Evolutionary conservation across 2,329 filamentous ascomycete species (phyloP).

Genomic region (Fusarium camptoceras): DNA sequence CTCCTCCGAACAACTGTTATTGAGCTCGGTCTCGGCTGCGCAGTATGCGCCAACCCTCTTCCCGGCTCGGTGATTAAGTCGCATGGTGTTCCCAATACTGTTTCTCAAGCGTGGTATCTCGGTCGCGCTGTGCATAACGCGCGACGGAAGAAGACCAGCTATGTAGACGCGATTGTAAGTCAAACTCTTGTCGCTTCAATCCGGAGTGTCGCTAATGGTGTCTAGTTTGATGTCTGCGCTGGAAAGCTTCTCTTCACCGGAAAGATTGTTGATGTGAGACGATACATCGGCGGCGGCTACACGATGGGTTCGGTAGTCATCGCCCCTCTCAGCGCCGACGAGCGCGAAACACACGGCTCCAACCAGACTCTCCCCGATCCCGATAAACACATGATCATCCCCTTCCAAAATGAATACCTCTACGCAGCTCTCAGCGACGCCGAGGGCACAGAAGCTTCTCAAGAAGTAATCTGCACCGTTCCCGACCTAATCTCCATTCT

Average conservation of each 20-base stretch:
- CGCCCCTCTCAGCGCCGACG: slow-evolving; percentile 49
- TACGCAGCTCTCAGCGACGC: slow-evolving; percentile 52
- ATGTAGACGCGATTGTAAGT: slow-evolving; percentile 44
- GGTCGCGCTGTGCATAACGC: slow-evolving; percentile 59
- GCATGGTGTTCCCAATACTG: slow-evolving; percentile 56
- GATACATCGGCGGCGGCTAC: slow-evolving; percentile 55
- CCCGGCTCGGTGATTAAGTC: slow-evolving; percentile 50
- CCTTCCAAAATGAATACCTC: slow-evolving; percentile 58
- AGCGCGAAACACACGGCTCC: slow-evolving; percentile 43
- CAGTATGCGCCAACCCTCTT: slow-evolving; percentile 51
- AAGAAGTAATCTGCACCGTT: slow-evolving; percentile 52
- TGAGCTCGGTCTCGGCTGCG: slow-evolving; percentile 55
- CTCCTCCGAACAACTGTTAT: slow-evolving; percentile 53
- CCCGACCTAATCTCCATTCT: slow-evolving; percentile 54
- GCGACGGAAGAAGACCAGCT: slow-evolving; percentile 41
- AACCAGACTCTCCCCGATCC: slow-evolving; percentile 21
- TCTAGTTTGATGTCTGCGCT: slow-evolving; percentile 47
- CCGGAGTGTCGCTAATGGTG: background rate
- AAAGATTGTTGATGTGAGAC: slow-evolving; percentile 56
- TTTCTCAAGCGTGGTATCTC: slow-evolving; percentile 66
- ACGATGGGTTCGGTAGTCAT: slow-evolving; percentile 55
- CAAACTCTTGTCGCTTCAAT: fast-evolving
- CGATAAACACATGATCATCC: slow-evolving; percentile 53
- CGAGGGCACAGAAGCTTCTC: slow-evolving; percentile 46
- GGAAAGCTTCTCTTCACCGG: slow-evolving; percentile 54